Base-by-base conservation (phyloP, 768 basidiomycete species). In the Tylopilus plumbeoviolaceoides region DNA sequence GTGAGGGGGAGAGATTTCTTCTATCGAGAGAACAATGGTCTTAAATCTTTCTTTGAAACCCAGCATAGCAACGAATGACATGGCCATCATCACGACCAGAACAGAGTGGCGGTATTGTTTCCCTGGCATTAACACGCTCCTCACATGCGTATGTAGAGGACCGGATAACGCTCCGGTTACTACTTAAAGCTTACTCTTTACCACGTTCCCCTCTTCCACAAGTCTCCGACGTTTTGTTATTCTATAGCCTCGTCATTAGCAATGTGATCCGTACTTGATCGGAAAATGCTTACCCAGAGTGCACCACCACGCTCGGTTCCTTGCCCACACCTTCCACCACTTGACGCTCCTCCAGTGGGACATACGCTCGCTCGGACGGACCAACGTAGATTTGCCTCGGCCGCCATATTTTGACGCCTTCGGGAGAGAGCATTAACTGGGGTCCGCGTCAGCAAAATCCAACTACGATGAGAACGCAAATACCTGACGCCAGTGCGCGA, bases 321-420 rank as follows among this genome's bases (percentile, higher is more conserved):
- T 81, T 76, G 65, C 73, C 78, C 25, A 63, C 62, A 5, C 81
- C 85, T 51, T 80, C 76, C 21, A 83, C 80, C 11, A 74, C 69
- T 44, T 59, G 44, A 33, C 92, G 82, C 46, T 83, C 70, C 1
- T 80, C 79, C 15, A 91, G 68, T 18, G 81, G 75, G 33, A 89
- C 80, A 68, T 88, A 95, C 50, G 87, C 82, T 40, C 93, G 82
- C 67, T 84, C 85, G 15, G 77, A 72, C 7, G 81, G 71, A 5
- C 93, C 93, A 15, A 91, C 80, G 62, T 89, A 95, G 47, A 95
- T 80, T 78, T 91, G 90, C 62, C 87, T 77, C 33, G 89, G 91
- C 42, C 90, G 79, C 91, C 94, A 95, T 59, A 95, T 95, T 72
- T 94, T 95, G 56, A 95, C 91, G 46, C 91, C 91, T 20, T 84